These are phyloP conservation scores for Blepharisma japonicum DNA, from an alignment of 73 alveolate genomes.

Conservation along the genomic window DNA sequence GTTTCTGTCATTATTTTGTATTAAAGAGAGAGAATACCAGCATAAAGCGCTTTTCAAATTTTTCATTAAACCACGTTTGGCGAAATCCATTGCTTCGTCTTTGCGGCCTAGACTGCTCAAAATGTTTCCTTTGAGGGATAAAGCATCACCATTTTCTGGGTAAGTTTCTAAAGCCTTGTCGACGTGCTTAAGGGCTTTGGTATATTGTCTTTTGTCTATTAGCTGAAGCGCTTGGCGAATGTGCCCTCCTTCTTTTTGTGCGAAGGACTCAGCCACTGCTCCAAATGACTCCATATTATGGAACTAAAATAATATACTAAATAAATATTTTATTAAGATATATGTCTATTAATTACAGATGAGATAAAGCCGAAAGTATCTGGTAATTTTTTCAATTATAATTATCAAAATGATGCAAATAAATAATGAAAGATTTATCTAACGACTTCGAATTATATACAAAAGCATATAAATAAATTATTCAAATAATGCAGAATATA, in stretches of 20 bases:
- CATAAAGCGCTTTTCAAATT: constrained; percentile 64
- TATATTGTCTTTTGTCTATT: constrained; percentile 44
- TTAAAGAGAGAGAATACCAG: constrained; percentile 86
- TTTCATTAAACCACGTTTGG: constrained; percentile 51
- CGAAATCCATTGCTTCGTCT: constrained; percentile 43
- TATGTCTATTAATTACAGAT: too few relatives aligned
- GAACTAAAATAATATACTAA: too few relatives aligned
- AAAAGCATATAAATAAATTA: too few relatives aligned
- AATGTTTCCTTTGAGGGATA: constrained; percentile 56
- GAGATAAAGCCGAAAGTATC: too few relatives aligned
- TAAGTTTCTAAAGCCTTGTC: constrained; percentile 43
- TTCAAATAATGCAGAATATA: too few relatives aligned
- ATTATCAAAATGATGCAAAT: too few relatives aligned
- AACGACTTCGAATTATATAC: too few relatives aligned
- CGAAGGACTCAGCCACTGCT: constrained; percentile 6
- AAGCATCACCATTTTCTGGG: constrained; percentile 53
- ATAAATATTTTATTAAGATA: too few relatives aligned
- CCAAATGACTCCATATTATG: constrained; percentile 8
- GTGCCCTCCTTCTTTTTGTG: constrained; percentile 16
- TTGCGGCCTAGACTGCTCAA: constrained; percentile 39
- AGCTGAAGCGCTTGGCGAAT: constrained; percentile 9
- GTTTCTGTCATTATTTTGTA: constrained; percentile 72
- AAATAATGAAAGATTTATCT: too few relatives aligned
- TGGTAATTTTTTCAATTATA: too few relatives aligned
- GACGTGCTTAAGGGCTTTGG: constrained; percentile 47